Evolutionary conservation across 148 eudicot species (phyloP).

Genomic region (Persicaria tinctoria): DNA sequence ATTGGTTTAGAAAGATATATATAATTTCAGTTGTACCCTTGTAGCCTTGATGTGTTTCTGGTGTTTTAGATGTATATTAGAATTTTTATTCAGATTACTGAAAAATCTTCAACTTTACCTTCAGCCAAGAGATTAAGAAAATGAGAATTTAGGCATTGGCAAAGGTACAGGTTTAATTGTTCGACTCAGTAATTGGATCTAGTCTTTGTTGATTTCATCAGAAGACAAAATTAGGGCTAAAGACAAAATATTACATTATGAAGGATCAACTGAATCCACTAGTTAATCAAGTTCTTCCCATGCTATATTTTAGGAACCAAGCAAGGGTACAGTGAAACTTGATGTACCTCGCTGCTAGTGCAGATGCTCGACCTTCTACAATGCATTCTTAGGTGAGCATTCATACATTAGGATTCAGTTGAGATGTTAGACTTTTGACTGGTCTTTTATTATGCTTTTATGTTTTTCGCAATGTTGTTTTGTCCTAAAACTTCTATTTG

Average conservation of each 20-base stretch:
- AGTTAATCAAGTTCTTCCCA: not conserved
- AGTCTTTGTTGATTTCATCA: constrained; percentile 55
- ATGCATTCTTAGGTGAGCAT: constrained; percentile 7
- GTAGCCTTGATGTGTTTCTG: too few relatives aligned
- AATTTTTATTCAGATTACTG: too few relatives aligned
- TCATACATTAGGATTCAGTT: not conserved
- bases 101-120: too few relatives aligned
- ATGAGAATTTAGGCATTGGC: not conserved
- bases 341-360: constrained; percentile 9
- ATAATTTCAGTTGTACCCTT: too few relatives aligned
- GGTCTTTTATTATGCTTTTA: not conserved
- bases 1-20: not conserved
- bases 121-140: not conserved
- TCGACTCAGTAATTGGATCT: constrained; percentile 58
- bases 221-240: constrained; percentile 40
- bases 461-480: not conserved
- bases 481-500: too few relatives aligned
- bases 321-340: constrained; percentile 6
- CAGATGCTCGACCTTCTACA: constrained; percentile 2
- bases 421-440: not conserved
- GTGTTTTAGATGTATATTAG: too few relatives aligned
- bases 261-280: constrained; percentile 6
- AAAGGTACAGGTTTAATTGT: constrained; percentile 28
- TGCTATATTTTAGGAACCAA: constrained; percentile 5
- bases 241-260: too few relatives aligned